Base-by-base conservation (phyloP, 768 basidiomycete species). In the Russula sp. region DNA sequence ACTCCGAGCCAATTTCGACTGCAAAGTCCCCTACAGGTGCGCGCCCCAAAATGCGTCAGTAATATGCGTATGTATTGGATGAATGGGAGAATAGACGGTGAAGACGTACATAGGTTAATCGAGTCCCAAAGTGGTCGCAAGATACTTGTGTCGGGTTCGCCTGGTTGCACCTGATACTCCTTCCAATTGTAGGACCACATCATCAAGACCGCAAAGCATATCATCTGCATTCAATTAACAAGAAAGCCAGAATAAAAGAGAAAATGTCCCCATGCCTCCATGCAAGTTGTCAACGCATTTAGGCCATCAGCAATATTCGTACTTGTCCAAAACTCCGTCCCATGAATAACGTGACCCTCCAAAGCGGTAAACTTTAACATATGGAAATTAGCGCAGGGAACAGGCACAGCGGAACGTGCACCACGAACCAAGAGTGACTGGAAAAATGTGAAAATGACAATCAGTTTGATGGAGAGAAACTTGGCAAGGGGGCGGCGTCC, bases 371-470 rank as follows among this genome's bases (percentile, higher is more conserved):
- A 88, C 86, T 92, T 58, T 48, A 57, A 56, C 3, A 13, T 62
- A 62, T 22, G 30, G 34, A 40, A 18, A 24, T 38, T 30, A 42
- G 28, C 2, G 2, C 2, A 2, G 7, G 18, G 9, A 11, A 42
- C 32, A 20, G 9, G 16, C 5, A 24, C n/a, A 1, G 4, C 16
- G 20, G 16, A 57, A 5, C 1, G 24, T 22, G 4, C 16, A 28
- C 8, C 10, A 46, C 66, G 42, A 70, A 89, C 87, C 57, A 91
- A 74, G 70, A 92, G 89, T 1, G 82, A 79, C 71, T 94, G 94
- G 73, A 94, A 96, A 74, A 91, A 94, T 0, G 92, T 94, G 73
- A 89, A 85, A 84, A 93, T 86, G 50, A 93, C 89, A 54, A 92
- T 89, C 34, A 90, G 76, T 74, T 95, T 95, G 78, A 96, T 94